Evolutionary conservation across 2,329 filamentous ascomycete genomes (phyloP).

Genomic region (Hawksworthiomyces lignivorus): DNA sequence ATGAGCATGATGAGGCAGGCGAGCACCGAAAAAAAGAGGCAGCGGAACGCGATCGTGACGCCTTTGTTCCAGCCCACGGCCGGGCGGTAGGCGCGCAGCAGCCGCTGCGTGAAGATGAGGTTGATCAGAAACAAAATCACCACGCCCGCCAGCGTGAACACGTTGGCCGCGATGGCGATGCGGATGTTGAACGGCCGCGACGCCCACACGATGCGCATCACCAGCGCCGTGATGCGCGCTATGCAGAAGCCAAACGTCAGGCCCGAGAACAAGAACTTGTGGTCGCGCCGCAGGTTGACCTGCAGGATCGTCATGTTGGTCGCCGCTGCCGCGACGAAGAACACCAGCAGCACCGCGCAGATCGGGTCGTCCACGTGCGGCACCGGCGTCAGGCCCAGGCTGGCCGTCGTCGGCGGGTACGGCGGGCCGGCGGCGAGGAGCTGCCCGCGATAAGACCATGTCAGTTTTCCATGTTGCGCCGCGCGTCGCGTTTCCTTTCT

Average conservation of each 20-base stretch:
- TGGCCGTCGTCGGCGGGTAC: conserved; percentile 36
- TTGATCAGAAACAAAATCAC: conserved; percentile 72
- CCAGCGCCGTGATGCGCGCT: conserved; percentile 43
- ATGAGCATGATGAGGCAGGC: conserved; percentile 61
- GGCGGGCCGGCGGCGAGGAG: conserved; percentile 25
- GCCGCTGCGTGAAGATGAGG: conserved; percentile 66
- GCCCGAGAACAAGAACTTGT: conserved; percentile 53
- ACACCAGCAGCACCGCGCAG: conserved; percentile 50
- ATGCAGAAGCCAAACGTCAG: conserved; percentile 53
- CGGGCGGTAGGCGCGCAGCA: conserved; percentile 67
- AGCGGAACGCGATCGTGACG: conserved; percentile 45
- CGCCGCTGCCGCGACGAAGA: conserved; percentile 47
- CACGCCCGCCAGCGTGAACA: conserved; percentile 68
- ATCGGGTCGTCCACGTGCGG: conserved; percentile 55
- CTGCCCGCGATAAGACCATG: too few species aligned
- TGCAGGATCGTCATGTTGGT: conserved; percentile 53
- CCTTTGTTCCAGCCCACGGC: conserved; percentile 57
- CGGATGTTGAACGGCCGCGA: conserved; percentile 29
- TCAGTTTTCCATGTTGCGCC: too few species aligned
- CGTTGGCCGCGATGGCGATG: conserved; percentile 51
- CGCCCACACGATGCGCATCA: conserved; percentile 47
- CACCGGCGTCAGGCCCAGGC: conserved; percentile 51
- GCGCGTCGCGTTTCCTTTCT: too few species aligned
- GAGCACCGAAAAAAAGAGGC: conserved; percentile 47
- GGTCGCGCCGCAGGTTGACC: conserved; percentile 39